Evolutionary conservation across 2,329 filamentous ascomycete species (phyloP).

Genomic region (Sporothrix brunneoviolacea): DNA sequence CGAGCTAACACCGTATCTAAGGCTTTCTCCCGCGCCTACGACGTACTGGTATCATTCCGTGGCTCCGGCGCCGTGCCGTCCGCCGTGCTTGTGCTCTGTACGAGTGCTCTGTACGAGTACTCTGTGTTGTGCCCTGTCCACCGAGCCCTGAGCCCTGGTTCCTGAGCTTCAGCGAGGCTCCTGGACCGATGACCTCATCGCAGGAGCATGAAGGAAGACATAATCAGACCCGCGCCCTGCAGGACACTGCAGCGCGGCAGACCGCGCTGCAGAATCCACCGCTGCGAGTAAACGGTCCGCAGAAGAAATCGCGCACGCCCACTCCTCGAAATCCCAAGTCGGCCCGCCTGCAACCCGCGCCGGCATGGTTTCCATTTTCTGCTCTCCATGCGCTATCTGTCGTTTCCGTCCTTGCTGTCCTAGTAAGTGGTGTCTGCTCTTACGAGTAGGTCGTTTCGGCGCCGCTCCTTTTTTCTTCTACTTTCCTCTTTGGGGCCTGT

Average conservation of each 20-base stretch:
- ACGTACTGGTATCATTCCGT: no score
- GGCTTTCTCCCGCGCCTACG: neutral
- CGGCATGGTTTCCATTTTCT: slow-evolving; percentile 17
- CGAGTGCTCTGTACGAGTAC: neutral
- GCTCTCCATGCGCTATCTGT: slow-evolving; percentile 26
- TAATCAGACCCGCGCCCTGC: slow-evolving; percentile 5
- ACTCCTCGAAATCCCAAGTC: slow-evolving; percentile 14
- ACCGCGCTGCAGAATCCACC: neutral
- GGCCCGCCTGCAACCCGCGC: slow-evolving; percentile 16
- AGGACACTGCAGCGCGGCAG: neutral
- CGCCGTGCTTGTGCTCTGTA: no score
- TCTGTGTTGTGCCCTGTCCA: neutral
- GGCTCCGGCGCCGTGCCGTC: no score
- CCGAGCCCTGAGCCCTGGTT: neutral
- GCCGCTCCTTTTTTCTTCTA: neutral
- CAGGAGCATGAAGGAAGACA: slow-evolving; percentile 6
- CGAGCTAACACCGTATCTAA: neutral
- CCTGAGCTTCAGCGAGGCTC: neutral
- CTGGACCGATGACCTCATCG: slow-evolving; percentile 7
- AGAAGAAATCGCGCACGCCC: slow-evolving; percentile 17
- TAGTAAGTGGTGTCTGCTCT: slow-evolving; percentile 13
- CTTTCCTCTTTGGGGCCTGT: neutral
- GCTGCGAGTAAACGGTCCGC: neutral
- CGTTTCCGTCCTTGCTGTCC: slow-evolving; percentile 21
- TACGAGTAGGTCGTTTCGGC: neutral